These are phyloP conservation scores for Claviceps maximensis DNA, from an alignment of 2,329 filamentous ascomycete genomes.

Conservation along the genomic window DNA sequence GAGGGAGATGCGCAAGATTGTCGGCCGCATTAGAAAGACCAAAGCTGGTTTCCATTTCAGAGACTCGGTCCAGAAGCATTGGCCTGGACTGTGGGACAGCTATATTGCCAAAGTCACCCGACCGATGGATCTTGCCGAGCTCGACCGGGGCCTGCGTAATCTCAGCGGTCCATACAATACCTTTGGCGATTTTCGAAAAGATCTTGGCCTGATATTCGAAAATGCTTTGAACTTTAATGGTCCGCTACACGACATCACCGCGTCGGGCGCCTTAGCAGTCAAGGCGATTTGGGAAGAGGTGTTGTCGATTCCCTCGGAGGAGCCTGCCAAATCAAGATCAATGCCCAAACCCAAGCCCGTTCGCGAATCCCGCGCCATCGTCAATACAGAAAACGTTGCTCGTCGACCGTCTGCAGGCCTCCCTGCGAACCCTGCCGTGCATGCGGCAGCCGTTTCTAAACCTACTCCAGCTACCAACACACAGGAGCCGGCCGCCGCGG, in stretches of 20 bases:
- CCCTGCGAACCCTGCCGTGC: slow-evolving; percentile 16
- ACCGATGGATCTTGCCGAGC: slow-evolving; percentile 73
- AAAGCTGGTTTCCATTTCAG: slow-evolving; percentile 66
- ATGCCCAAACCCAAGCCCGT: slow-evolving; percentile 26
- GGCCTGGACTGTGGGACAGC: slow-evolving; percentile 62
- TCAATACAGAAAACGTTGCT: slow-evolving; percentile 12
- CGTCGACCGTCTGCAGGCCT: slow-evolving; percentile 19
- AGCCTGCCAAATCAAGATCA: slow-evolving; percentile 45
- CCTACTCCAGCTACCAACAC: slow-evolving; percentile 8
- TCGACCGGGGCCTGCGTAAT: slow-evolving; percentile 68
- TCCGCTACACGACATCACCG: slow-evolving; percentile 56
- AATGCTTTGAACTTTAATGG: slow-evolving; percentile 82
- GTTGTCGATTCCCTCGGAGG: slow-evolving; percentile 30
- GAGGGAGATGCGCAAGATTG: slow-evolving; percentile 48
- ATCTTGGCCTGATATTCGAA: slow-evolving; percentile 63
- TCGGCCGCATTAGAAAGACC: slow-evolving; percentile 73
- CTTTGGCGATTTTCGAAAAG: slow-evolving; percentile 59
- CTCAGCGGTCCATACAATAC: slow-evolving; percentile 45
- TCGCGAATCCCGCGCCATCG: slow-evolving; percentile 19
- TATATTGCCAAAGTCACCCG: slow-evolving; percentile 55
- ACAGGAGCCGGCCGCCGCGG: slow-evolving; percentile 11
- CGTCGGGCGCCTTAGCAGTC: slow-evolving; percentile 40
- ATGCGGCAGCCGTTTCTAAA: slow-evolving; percentile 10
- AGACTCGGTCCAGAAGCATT: slow-evolving; percentile 62
- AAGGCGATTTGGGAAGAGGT: slow-evolving; percentile 37